phyloP scores from a whole-genome alignment of 179 eudicot genomes.

The Silene noctiflora region DNA sequence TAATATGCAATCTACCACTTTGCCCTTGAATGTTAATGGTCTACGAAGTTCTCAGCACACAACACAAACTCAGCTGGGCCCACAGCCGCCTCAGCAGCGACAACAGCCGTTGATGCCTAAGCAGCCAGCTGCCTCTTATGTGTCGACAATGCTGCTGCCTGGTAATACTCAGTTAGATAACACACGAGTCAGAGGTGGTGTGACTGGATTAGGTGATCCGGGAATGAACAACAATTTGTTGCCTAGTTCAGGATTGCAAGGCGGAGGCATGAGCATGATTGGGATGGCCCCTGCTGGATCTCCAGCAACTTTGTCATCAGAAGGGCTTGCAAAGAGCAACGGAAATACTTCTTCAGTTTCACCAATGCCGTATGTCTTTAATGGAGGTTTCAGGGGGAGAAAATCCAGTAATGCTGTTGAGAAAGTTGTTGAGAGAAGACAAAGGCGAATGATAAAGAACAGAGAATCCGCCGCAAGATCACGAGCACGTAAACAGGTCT shows the following conservation, averaged over 20 bases:
- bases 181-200: conserved; percentile 40
- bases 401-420: conserved; percentile 46
- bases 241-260: conserved; percentile 42
- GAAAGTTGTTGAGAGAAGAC: conserved; percentile 85
- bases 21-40: conserved; percentile 47
- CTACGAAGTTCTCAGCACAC: conserved; percentile 40
- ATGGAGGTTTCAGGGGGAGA: conserved; percentile 50
- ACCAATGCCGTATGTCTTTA: conserved; percentile 54
- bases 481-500: conserved; percentile 86
- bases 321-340: conserved; percentile 45
- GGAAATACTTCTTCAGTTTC: conserved; percentile 58
- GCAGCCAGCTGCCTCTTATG: conserved; percentile 51
- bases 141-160: conserved; percentile 41
- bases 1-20: conserved; percentile 39
- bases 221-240: conserved; percentile 37
- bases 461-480: conserved; percentile 95
- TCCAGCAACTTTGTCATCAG: conserved; percentile 53
- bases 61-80: background rate
- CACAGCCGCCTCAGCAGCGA: conserved; percentile 14
- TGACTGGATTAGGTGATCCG: conserved; percentile 40
- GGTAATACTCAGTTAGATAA: conserved; percentile 40
- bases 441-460: conserved; percentile 84
- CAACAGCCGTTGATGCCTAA: conserved; percentile 52
- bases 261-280: conserved; percentile 47
- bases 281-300: conserved; percentile 35